A percentile compares a stretch with the other conserved stretches of the same genome.
These are phyloP conservation scores for Phytophthora pistaciae DNA, from an alignment of 352 stramenopile species.

Conservation along the genomic window DNA sequence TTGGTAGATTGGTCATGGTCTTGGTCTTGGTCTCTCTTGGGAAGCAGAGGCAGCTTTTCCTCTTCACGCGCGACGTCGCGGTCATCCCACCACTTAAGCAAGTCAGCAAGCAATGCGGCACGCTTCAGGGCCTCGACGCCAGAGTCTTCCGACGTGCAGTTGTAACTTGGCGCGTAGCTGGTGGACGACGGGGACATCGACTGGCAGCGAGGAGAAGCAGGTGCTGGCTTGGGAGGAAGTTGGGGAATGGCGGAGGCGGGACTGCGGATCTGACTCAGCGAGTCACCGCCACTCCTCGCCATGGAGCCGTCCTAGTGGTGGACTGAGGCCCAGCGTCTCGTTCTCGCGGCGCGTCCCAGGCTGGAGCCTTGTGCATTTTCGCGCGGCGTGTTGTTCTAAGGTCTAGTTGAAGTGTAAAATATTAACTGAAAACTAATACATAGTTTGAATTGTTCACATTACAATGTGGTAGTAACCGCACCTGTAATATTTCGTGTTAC, in stretches of 20 bases:
- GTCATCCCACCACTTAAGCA: constrained; percentile 26
- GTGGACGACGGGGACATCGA: constrained; percentile 39
- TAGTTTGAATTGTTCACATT: neutral
- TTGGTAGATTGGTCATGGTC: neutral
- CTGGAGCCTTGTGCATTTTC: neutral
- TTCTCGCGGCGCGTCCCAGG: constrained; percentile 35
- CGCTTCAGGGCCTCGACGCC: constrained; percentile 13
- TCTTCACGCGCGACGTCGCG: constrained; percentile 8
- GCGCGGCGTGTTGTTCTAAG: neutral
- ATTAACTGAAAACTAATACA: neutral
- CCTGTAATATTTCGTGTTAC: neutral
- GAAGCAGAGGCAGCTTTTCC: constrained; percentile 26
- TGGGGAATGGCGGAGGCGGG: constrained; percentile 28
- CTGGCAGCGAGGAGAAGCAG: neutral
- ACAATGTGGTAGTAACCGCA: neutral
- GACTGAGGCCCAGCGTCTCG: constrained; percentile 11
- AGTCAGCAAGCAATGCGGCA: constrained; percentile 20
- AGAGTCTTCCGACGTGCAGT: constrained; percentile 10
- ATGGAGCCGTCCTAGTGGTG: neutral
- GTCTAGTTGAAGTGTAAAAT: neutral
- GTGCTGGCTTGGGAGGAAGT: constrained; percentile 22
- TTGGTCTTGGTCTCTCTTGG: constrained; percentile 5
- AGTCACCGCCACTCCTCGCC: neutral
- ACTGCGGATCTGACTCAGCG: constrained; percentile 11
- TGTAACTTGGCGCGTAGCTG: constrained; percentile 17